These are phyloP conservation scores for Trichomonas vaginalis DNA, from an alignment of 208 protist genomes.

Conservation along the genomic window DNA sequence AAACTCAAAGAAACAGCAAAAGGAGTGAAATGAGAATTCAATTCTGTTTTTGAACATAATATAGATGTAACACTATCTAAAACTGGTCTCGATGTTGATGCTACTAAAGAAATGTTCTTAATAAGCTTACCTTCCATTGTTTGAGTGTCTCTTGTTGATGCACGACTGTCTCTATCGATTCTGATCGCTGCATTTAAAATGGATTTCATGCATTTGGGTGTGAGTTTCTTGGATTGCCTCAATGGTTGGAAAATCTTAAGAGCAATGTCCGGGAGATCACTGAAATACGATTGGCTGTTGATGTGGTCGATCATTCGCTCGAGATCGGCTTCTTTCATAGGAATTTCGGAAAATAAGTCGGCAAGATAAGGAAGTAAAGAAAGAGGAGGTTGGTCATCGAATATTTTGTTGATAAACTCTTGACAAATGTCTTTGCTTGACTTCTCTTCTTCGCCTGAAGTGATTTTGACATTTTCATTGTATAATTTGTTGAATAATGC, in stretches of 20 bases:
- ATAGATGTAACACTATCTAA: not conserved
- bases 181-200: not conserved
- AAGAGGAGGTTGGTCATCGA: not conserved
- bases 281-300: too few relatives aligned
- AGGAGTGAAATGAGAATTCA: not conserved
- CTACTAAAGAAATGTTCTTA: not conserved
- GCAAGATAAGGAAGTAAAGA: not conserved
- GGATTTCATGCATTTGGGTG: not conserved
- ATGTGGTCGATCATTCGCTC: not conserved
- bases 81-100: not conserved
- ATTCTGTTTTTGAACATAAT: not conserved
- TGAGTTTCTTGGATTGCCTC: not conserved
- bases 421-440: not conserved
- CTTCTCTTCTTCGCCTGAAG: not conserved
- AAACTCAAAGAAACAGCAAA: not conserved
- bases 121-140: not conserved
- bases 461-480: not conserved
- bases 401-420: not conserved
- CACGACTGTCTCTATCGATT: not conserved
- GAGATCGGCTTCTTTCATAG: not conserved
- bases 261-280: not conserved
- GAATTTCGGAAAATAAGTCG: not conserved
- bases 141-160: not conserved
- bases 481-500: not conserved
- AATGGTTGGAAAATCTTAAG: not conserved